Conservation (phyloP, 2,329 filamentous ascomycete species). For the Fusarium nodosum region DNA sequence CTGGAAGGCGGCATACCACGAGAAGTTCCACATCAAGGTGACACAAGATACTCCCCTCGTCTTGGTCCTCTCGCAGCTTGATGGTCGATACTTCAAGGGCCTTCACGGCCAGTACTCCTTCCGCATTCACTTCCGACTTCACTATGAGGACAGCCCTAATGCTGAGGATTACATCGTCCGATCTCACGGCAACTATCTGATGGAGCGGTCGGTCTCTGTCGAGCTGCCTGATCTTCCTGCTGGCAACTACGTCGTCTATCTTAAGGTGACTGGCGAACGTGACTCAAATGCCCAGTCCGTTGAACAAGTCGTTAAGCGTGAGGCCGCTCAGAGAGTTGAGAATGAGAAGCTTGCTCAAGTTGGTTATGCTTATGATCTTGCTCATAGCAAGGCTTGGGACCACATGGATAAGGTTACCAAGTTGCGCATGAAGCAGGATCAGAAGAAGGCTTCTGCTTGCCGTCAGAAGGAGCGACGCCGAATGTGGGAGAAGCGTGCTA, state of each 20-base stretch:
- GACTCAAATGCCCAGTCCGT: slow-evolving; percentile 60
- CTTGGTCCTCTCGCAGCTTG: slow-evolving; percentile 72
- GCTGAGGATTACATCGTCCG: slow-evolving; percentile 72
- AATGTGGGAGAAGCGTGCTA: slow-evolving; percentile 65
- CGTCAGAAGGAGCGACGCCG: slow-evolving; percentile 61
- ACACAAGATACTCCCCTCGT: slow-evolving; percentile 70
- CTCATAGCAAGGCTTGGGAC: slow-evolving; percentile 69
- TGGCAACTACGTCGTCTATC: slow-evolving; percentile 69
- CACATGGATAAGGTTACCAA: slow-evolving; percentile 65
- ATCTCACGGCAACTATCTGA: slow-evolving; percentile 70
- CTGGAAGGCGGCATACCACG: slow-evolving; percentile 72
- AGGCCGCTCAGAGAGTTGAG: slow-evolving; percentile 61
- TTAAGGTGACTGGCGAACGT: slow-evolving; percentile 67
- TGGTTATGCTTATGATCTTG: slow-evolving; percentile 70
- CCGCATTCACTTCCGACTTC: slow-evolving; percentile 65
- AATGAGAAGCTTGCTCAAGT: slow-evolving; percentile 72
- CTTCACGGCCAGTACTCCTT: slow-evolving; percentile 70
- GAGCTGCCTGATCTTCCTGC: slow-evolving; percentile 68
- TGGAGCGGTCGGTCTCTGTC: slow-evolving; percentile 70
- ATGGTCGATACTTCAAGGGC: slow-evolving; percentile 72
- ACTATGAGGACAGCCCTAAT: slow-evolving; percentile 61
- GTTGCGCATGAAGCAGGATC: slow-evolving; percentile 63
- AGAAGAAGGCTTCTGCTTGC: slow-evolving; percentile 63
- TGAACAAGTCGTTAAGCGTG: slow-evolving; percentile 69
- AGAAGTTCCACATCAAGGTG: slow-evolving; percentile 71